phyloP scores from a whole-genome alignment of 2,329 filamentous ascomycete genomes.

The Didymella glomerata region DNA sequence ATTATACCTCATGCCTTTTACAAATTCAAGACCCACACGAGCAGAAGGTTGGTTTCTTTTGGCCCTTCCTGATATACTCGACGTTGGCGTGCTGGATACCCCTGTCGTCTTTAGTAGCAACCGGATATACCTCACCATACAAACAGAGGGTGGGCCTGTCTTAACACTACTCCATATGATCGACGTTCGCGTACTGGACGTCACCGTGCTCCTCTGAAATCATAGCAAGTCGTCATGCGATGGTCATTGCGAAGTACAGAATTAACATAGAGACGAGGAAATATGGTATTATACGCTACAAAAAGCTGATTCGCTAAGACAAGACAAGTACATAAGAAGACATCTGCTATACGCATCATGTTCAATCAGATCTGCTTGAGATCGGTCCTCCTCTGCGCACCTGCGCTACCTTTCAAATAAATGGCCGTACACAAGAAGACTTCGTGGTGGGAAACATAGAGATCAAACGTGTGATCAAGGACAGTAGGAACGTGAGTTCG shows the following conservation, averaged over 20 bases:
- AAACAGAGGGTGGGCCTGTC: too few species aligned
- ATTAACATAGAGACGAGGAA: neutral
- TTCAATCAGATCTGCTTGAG: neutral
- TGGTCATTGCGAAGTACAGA: neutral
- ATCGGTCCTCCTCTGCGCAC: constrained; percentile 15
- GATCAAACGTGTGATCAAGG: constrained; percentile 24
- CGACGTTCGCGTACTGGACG: too few species aligned
- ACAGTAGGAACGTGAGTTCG: constrained; percentile 24
- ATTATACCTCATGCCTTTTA: neutral
- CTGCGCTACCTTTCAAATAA: constrained; percentile 5
- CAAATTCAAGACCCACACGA: too few species aligned
- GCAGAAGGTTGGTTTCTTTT: too few species aligned
- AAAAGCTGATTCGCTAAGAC: constrained; percentile 8
- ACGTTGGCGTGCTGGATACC: too few species aligned
- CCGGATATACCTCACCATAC: too few species aligned
- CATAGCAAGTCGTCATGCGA: neutral
- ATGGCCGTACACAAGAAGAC: constrained; percentile 26
- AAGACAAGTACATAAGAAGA: constrained; percentile 18
- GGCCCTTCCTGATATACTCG: too few species aligned
- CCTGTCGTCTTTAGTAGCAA: too few species aligned
- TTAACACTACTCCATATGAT: too few species aligned
- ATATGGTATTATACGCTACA: constrained; percentile 22
- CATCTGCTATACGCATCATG: neutral
- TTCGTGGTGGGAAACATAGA: constrained; percentile 17
- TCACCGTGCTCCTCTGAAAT: too few species aligned